Percentiles rank a stretch among this genome's conserved stretches.
Conservation (phyloP, 2,329 filamentous ascomycete genomes). For the Colletotrichum paranaense region DNA sequence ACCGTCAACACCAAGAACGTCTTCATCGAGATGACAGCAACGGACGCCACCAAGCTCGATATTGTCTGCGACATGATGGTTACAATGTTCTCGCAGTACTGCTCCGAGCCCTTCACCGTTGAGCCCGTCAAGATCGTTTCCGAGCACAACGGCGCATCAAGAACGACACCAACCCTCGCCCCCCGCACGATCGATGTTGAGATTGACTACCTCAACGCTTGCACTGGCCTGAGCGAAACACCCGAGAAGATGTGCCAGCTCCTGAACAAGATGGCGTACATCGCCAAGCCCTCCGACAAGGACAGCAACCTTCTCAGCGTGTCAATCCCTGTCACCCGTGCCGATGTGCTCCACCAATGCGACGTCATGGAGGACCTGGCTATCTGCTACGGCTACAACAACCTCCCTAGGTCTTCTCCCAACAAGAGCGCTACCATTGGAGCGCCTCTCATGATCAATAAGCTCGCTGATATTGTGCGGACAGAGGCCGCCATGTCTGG, state of each 20-base stretch:
- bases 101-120: conserved; percentile 87
- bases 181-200: conserved; percentile 83
- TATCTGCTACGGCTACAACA: conserved; percentile 98
- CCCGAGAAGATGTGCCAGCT: conserved; percentile 82
- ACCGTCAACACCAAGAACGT: conserved; percentile 90
- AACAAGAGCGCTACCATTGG: conserved; percentile 89
- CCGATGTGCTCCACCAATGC: conserved; percentile 94
- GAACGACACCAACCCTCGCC: conserved; percentile 84
- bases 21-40: conserved; percentile 96
- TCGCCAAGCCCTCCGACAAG: conserved; percentile 78
- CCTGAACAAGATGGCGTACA: conserved; percentile 88
- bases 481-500: conserved; percentile 92
- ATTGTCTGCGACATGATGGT: conserved; percentile 96
- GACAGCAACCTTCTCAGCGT: conserved; percentile 81
- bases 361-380: conserved; percentile 99
- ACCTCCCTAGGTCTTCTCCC: conserved; percentile 86
- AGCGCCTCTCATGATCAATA: conserved; percentile 90
- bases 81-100: conserved; percentile 96
- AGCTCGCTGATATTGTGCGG: conserved; percentile 91
- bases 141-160: conserved; percentile 86
- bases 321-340: conserved; percentile 86
- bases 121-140: conserved; percentile 95
- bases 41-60: conserved; percentile 95
- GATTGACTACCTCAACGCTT: conserved; percentile 92
- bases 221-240: conserved; percentile 83